Evolutionary conservation across 1,139 yeast genomes (phyloP).

Genomic region (Eremothecium sinecaudum): DNA sequence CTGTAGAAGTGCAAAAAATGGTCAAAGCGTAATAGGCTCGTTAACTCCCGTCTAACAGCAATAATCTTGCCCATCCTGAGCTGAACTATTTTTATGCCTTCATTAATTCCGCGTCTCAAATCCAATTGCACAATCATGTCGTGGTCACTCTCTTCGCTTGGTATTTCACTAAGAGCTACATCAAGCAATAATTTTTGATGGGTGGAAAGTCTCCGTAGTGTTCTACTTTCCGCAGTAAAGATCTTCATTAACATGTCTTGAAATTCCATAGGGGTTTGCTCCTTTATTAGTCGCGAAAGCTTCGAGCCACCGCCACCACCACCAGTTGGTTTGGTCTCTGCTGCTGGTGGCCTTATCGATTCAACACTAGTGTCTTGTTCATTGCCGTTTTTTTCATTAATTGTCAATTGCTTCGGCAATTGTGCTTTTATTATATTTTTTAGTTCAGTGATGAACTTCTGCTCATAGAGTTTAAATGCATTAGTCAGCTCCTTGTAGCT

Average conservation of each 20-base stretch:
- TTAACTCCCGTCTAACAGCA: constrained; percentile 66
- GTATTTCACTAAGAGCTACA: constrained; percentile 50
- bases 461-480: constrained; percentile 62
- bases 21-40: constrained; percentile 44
- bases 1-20: constrained; percentile 60
- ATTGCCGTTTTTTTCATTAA: constrained; percentile 9
- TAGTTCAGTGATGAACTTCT: constrained; percentile 55
- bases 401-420: constrained; percentile 39
- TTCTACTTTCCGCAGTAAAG: constrained; percentile 58
- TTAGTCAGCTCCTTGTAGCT: constrained; percentile 55
- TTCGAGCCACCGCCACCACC: constrained; percentile 22
- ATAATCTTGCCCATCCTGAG: constrained; percentile 69
- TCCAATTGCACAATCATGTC: constrained; percentile 50
- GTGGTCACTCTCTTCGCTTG: constrained; percentile 20
- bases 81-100: constrained; percentile 66
- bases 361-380: neutral
- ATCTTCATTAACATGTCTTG: constrained; percentile 58
- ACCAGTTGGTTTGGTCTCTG: neutral
- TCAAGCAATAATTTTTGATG: constrained; percentile 78
- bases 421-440: constrained; percentile 60
- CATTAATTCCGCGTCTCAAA: constrained; percentile 44
- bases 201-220: constrained; percentile 59
- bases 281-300: constrained; percentile 49
- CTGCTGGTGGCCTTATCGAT: neutral
- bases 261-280: constrained; percentile 64